Conservation (phyloP, 2,329 filamentous ascomycete species). For the Leptographium lundbergii region DNA sequence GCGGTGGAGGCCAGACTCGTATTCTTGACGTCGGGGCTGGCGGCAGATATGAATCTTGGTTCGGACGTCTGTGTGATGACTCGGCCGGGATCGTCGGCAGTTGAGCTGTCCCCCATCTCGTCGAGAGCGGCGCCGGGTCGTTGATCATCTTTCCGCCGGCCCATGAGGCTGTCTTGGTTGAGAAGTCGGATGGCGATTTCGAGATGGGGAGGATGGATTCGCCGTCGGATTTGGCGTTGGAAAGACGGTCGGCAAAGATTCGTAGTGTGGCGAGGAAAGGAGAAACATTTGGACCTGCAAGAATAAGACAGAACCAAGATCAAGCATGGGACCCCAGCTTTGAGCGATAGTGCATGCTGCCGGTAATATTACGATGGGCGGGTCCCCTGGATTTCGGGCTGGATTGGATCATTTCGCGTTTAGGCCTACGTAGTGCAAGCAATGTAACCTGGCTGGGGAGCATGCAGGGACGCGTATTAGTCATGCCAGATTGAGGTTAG, state of each 20-base stretch:
- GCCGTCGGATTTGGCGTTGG: background rate
- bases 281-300: background rate
- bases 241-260: background rate
- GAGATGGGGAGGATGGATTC: background rate
- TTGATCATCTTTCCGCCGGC: slow-evolving; percentile 13
- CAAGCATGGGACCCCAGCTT: background rate
- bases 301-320: background rate
- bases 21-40: background rate
- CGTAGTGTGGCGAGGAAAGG: background rate
- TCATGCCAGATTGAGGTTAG: background rate
- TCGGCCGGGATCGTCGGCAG: slow-evolving; percentile 7
- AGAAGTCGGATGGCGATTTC: background rate
- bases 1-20: background rate
- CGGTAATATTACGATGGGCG: background rate
- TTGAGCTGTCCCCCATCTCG: slow-evolving; percentile 14
- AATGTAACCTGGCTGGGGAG: background rate
- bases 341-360: background rate
- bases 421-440: background rate
- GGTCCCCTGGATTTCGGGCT: background rate
- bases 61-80: slow-evolving; percentile 1
- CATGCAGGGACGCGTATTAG: background rate
- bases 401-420: background rate
- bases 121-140: slow-evolving; percentile 10
- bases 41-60: background rate
- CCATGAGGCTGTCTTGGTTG: slow-evolving; percentile 7